Conservation (phyloP, 768 basidiomycete species). For the Gymnopilus junonius region DNA sequence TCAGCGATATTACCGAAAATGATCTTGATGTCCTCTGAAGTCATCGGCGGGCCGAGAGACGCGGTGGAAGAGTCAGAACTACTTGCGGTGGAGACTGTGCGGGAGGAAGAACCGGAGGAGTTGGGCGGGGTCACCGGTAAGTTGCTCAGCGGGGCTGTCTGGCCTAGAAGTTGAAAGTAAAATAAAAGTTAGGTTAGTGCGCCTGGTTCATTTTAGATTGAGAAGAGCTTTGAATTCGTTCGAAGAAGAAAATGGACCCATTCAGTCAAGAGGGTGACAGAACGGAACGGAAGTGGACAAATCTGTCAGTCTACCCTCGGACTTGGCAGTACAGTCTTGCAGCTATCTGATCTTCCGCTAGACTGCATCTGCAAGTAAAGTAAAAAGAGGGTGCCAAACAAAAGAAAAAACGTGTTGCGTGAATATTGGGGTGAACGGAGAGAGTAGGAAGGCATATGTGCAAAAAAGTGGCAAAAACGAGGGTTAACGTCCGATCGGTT, state of each 20-base stretch:
- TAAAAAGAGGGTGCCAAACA: background rate
- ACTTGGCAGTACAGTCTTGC: background rate
- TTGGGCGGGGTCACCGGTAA: constrained; percentile 43
- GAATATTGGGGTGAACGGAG: background rate
- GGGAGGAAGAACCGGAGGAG: constrained; percentile 42
- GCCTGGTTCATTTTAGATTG: background rate
- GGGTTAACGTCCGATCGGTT: background rate
- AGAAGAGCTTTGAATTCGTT: background rate
- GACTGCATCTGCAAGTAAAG: background rate
- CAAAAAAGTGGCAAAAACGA: background rate
- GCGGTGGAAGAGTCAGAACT: constrained; percentile 46
- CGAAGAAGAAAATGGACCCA: background rate
- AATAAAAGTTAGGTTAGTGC: constrained; percentile 6
- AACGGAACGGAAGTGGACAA: constrained; percentile 4
- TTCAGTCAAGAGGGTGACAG: background rate
- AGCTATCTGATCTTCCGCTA: background rate
- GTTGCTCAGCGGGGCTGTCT: constrained; percentile 35
- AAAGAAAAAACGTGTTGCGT: background rate
- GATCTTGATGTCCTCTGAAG: constrained; percentile 65
- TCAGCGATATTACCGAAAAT: constrained; percentile 82
- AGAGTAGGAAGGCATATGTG: background rate
- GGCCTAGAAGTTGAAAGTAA: constrained; percentile 31
- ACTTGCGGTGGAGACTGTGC: constrained; percentile 45
- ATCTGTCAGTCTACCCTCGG: background rate
- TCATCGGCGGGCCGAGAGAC: constrained; percentile 62